Conservation (phyloP, 2,329 filamentous ascomycete genomes). For the Talaromyces sp. region DNA sequence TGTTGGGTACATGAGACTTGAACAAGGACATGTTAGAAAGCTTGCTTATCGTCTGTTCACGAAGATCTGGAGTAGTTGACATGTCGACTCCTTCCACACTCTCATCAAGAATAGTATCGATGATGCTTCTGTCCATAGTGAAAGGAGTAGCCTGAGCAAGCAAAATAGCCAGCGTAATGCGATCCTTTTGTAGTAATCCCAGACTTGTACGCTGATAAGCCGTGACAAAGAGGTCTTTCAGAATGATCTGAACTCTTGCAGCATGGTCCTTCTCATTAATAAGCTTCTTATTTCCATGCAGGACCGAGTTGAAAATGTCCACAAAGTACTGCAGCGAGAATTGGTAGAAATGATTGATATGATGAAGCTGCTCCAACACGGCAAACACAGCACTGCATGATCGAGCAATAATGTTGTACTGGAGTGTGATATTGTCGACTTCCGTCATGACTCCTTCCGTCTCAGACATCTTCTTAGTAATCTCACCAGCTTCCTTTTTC, state of each 20-base stretch:
- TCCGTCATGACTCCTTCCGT: slow-evolving; percentile 98
- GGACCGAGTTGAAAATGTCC: slow-evolving; percentile 91
- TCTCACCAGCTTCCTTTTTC: slow-evolving; percentile 96
- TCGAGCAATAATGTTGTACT: slow-evolving; percentile 88
- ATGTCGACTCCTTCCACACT: slow-evolving; percentile 73
- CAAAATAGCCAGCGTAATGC: slow-evolving; percentile 89
- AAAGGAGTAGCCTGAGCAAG: slow-evolving; percentile 95
- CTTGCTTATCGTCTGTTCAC: slow-evolving; percentile 65
- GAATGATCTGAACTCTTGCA: slow-evolving; percentile 79
- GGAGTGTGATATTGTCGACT: slow-evolving; percentile 89
- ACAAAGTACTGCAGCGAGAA: slow-evolving; percentile 98
- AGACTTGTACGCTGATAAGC: slow-evolving; percentile 92
- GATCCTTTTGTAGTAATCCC: slow-evolving; percentile 87
- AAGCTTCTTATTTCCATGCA: slow-evolving; percentile 74
- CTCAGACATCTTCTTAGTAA: slow-evolving; percentile 91
- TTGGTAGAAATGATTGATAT: slow-evolving; percentile 98
- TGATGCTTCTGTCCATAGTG: slow-evolving; percentile 84
- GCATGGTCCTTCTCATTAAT: slow-evolving; percentile 70
- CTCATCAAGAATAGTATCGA: slow-evolving; percentile 81
- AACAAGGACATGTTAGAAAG: slow-evolving; percentile 69
- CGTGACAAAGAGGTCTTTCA: slow-evolving; percentile 85
- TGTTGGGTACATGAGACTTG: slow-evolving; percentile 65
- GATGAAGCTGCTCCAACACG: slow-evolving; percentile 92
- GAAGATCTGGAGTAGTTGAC: slow-evolving; percentile 63
- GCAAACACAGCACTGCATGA: slow-evolving; percentile 98